phyloP scores from a whole-genome alignment of 352 stramenopile species.

The Pythium monospermum region DNA sequence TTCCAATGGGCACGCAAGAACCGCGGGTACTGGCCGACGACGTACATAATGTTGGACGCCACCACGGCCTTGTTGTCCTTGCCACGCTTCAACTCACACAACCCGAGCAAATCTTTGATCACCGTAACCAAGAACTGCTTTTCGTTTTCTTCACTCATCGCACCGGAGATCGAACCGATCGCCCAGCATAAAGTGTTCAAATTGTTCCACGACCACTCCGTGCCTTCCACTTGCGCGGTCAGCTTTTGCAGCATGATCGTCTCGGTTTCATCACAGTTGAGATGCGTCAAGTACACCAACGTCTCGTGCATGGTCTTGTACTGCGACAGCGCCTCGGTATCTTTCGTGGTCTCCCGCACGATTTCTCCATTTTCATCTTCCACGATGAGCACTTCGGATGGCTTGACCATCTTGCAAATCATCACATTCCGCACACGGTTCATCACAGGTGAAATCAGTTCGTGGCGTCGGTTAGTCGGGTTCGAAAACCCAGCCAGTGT shows the following conservation, averaged over 20 bases:
- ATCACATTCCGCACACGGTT: conserved; percentile 96
- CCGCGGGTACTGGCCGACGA: conserved; percentile 99
- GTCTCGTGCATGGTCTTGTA: conserved; percentile 99
- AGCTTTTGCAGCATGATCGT: conserved; percentile 99
- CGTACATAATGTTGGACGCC: conserved; percentile 99
- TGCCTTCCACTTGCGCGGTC: conserved; percentile 86
- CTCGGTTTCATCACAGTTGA: conserved; percentile 99
- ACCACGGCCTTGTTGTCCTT: conserved; percentile 99
- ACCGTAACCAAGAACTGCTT: conserved; percentile 99
- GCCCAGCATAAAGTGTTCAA: conserved; percentile 99
- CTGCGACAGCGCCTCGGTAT: conserved; percentile 98
- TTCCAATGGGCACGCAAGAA: conserved; percentile 99
- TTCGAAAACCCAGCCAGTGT: conserved; percentile 58
- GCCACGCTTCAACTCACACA: conserved; percentile 97
- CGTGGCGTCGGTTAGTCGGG: conserved; percentile 44
- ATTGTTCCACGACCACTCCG: conserved; percentile 95
- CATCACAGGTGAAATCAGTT: conserved; percentile 84
- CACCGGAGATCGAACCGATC: conserved; percentile 98
- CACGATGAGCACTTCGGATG: conserved; percentile 99
- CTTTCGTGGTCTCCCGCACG: conserved; percentile 97
- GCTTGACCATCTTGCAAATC: conserved; percentile 99
- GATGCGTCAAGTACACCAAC: conserved; percentile 98
- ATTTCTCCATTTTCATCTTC: conserved; percentile 99
- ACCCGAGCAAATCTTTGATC: conserved; percentile 98
- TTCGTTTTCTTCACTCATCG: conserved; percentile 99